Evolutionary conservation across 257 asterid species (phyloP), one percentile per base, ranked within the genome.

Genomic region (Jacaranda copaia): DNA sequence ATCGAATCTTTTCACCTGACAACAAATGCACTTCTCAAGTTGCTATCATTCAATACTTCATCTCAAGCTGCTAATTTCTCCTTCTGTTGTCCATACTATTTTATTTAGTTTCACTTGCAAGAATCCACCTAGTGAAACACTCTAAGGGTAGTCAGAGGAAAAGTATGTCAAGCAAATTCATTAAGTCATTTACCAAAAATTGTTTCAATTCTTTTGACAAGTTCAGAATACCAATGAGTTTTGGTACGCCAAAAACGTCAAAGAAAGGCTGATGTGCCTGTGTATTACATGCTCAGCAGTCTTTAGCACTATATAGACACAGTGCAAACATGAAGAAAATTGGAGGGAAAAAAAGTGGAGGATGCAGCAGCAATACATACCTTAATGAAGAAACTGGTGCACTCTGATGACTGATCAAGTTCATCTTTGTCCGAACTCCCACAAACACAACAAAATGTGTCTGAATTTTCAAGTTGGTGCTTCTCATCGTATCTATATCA

Each of bases 311-410:
- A 46, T 36, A 64, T n/a, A 51, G 43, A 55, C 32, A 61, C 49
- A 45, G 51, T 55, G 53, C 39, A 45, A 70, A 79, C 56, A 35
- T 36, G 10, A 48, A 11, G 64, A 76, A 78, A 25, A 32, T n/a
- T n/a, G n/a, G n/a, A 55, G 56, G 68, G 35, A 74, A 52, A 70
- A 68, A 48, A 68, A 70, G 72, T n/a, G 39, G 49, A 78, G 32
- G 39, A 75, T 59, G 55, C 36, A 80, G 77, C 39, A 58, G 79
- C 61, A 45, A 36, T 52, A 66, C 60, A 83, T 76, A 83, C 92
- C 88, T 83, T 87, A 80, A 77, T 77, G 38, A 82, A 79, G 81
- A 76, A 81, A 71, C 74, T 38, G 78, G 52, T 81, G 84, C 87
- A 79, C 79, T 81, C 81, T 57, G 80, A 55, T 53, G 85, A 72